Evolutionary conservation across 345 rosid genomes (phyloP).

Genomic region (Eucalyptus sideroxylon): DNA sequence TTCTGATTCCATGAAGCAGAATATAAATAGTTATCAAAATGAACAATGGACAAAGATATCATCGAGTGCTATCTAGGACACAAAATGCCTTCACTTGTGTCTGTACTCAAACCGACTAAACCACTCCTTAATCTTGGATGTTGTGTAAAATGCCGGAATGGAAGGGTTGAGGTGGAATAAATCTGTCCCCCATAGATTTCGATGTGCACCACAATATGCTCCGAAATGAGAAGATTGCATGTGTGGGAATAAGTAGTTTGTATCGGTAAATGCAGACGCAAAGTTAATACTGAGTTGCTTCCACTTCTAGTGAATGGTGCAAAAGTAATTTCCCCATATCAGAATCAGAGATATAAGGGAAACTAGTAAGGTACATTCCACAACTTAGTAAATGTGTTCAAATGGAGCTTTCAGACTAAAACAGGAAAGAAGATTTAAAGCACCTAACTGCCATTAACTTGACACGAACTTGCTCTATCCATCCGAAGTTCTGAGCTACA

Average conservation of each 20-base stretch:
- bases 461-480: neutral
- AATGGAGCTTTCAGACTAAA: neutral
- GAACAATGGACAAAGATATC: too few species aligned
- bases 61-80: too few species aligned
- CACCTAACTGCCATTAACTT: neutral
- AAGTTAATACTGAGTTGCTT: neutral
- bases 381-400: neutral
- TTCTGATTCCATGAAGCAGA: too few species aligned
- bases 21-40: too few species aligned
- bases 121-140: too few species aligned
- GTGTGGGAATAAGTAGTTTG: neutral
- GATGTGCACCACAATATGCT: rapidly evolving
- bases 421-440: neutral
- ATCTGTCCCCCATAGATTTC: too few species aligned
- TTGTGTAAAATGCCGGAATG: too few species aligned
- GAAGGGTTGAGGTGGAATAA: too few species aligned
- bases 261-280: rapidly evolving
- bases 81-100: too few species aligned
- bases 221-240: neutral
- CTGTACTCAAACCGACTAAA: too few species aligned
- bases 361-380: neutral
- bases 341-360: neutral
- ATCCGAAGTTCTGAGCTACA: neutral
- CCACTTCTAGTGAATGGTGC: neutral
- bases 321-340: neutral